Base-by-base conservation (phyloP, 2,329 filamentous ascomycete genomes). In the Cryphonectria nitschkei region DNA sequence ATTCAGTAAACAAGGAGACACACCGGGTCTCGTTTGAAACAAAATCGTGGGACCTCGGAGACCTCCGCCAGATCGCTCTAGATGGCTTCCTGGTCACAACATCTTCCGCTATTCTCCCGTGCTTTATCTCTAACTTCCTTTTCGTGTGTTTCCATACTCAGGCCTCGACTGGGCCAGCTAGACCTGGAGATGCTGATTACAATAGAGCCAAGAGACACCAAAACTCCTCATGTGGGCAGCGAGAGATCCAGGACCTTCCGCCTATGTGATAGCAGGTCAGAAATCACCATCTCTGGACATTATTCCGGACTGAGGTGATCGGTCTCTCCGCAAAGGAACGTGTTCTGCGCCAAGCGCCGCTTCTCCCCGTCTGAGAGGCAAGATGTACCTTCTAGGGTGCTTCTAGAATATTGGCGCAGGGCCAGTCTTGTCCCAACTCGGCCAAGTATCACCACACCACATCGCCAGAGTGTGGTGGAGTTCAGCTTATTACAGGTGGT, bases 401-500 rank as follows among this genome's bases (percentile, higher is more conserved):
- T 52, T 52, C 43, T 66, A 37, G 16, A 54, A 50, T 39, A 32
- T 39, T 37, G 5, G 58, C 2, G 11, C 34, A n/a, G 11, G 58
- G 19, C 3, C 4, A 39, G n/a, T 39, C 22, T 13, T 61, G 58
- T 13, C 58, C 58, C 29, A 61, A 6, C 34, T 61, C 6, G 58
- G 58, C 58, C 16, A 61, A 22, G 32, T 61, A 61, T 61, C 19
- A 61, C 32, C 58, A 66, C 54, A 32, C 46, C 19, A 14, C 62
- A 26, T n/a, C n/a, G 52, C n/a, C 8, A 29, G 11, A 22, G 7
- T 19, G 37, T 50, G n/a, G 19, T 32, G 37, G 2, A 6, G 8
- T 19, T 32, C 11, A 26, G 7, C 34, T 14, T 43, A 39, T 41
- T 8, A 26, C 32, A 19, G n/a, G 2, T n/a, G 19, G 54, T 37